These are phyloP conservation scores for Tricholoma saponaceum DNA, from an alignment of 768 basidiomycete species.

Conservation along the genomic window DNA sequence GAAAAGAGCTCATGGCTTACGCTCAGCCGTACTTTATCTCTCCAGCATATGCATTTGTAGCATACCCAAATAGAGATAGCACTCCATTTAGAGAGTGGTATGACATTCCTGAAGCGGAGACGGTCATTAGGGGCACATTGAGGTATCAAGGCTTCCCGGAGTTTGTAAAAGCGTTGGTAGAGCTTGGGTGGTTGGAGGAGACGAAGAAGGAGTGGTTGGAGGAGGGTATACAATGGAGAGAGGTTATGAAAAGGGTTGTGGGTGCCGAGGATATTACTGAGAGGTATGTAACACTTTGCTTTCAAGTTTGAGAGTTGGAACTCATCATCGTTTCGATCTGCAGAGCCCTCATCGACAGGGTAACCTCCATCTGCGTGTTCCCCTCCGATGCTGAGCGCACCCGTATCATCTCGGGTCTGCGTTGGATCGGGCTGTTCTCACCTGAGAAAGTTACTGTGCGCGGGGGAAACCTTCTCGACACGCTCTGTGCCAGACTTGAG, in stretches of 20 bases:
- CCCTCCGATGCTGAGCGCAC: constrained; percentile 62
- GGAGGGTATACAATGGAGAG: constrained; percentile 73
- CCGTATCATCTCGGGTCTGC: constrained; percentile 84
- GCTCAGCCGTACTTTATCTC: constrained; percentile 95
- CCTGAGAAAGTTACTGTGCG: constrained; percentile 55
- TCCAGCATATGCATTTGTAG: constrained; percentile 94
- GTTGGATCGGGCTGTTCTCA: constrained; percentile 94
- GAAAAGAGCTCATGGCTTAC: constrained; percentile 82
- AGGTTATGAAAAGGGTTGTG: constrained; percentile 73
- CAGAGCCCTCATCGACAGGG: constrained; percentile 69
- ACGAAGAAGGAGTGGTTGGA: constrained; percentile 74
- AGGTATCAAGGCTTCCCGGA: constrained; percentile 96
- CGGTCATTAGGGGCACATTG: constrained; percentile 87
- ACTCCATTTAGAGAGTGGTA: constrained; percentile 89
- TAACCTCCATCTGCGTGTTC: constrained; percentile 72
- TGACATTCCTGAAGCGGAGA: constrained; percentile 90
- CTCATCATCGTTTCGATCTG: not conserved
- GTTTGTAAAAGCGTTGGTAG: constrained; percentile 84
- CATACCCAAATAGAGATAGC: constrained; percentile 96
- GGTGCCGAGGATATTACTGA: constrained; percentile 68
- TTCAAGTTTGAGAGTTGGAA: not conserved
- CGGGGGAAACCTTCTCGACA: constrained; percentile 81
- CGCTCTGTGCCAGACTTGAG: constrained; percentile 89
- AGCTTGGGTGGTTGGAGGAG: constrained; percentile 83
- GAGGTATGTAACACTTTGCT: constrained; percentile 37